Percentiles rank a stretch among this genome's conserved stretches.
These are phyloP conservation scores for Vigna hirtella DNA, from an alignment of 306 rosid species.

Conservation along the genomic window DNA sequence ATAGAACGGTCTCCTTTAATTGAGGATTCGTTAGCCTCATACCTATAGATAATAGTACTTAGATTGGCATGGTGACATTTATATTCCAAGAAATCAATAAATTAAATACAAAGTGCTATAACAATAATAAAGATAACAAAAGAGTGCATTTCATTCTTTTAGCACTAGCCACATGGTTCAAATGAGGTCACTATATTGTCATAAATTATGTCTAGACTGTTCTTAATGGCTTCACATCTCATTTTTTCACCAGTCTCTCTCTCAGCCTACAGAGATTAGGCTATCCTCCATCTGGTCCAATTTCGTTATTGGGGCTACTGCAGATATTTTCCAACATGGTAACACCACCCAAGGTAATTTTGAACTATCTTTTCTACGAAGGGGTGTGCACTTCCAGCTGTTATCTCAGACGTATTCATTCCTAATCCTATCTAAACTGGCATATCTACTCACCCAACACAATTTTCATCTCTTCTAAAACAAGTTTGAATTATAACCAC, in stretches of 20 bases:
- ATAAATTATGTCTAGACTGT: background rate
- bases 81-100: constrained; percentile 7
- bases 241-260: background rate
- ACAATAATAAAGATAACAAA: background rate
- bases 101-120: background rate
- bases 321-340: background rate
- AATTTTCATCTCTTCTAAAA: background rate
- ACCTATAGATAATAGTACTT: background rate
- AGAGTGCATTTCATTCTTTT: background rate
- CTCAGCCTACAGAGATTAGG: background rate
- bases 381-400: background rate
- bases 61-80: constrained; percentile 14
- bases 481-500: background rate
- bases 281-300: background rate
- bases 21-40: background rate
- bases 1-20: background rate
- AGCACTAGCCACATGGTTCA: background rate
- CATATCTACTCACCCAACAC: background rate
- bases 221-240: background rate
- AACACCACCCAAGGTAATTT: background rate
- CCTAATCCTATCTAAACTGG: background rate
- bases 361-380: background rate
- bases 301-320: background rate
- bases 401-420: background rate
- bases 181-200: background rate